Percentiles rank a stretch among this genome's conserved stretches.
These are phyloP conservation scores for Xylaria sp. DNA, from an alignment of 2,329 filamentous ascomycete species.

Conservation along the genomic window DNA sequence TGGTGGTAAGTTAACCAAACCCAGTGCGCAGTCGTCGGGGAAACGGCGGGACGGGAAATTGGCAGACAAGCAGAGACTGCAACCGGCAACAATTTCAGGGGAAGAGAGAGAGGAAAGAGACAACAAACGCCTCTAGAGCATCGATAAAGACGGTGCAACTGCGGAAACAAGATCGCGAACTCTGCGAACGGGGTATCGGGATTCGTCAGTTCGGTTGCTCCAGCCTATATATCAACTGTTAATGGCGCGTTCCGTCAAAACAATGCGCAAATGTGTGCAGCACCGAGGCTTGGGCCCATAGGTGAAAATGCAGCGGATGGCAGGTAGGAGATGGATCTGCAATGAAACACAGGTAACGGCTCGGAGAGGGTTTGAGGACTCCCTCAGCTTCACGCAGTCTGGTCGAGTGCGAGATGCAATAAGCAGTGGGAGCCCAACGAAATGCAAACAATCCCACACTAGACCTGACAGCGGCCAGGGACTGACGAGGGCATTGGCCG, in stretches of 20 bases:
- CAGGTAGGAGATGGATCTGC: conserved; percentile 1
- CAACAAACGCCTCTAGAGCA: conserved; percentile 3
- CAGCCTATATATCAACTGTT: neutral
- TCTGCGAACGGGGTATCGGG: conserved; percentile 4
- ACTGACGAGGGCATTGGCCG: neutral
- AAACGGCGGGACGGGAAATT: neutral
- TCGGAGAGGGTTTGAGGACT: conserved; percentile 7
- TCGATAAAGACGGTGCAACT: conserved; percentile 4
- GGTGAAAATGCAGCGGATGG: conserved; percentile 11
- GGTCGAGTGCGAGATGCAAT: conserved; percentile 17
- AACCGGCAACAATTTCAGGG: conserved; percentile 4
- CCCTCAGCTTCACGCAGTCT: conserved; percentile 14
- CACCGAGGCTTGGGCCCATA: neutral
- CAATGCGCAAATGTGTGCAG: conserved; percentile 5
- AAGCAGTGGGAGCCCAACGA: conserved; percentile 16
- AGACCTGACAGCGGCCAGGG: neutral
- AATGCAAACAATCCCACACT: conserved; percentile 11
- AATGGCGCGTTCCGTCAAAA: neutral
- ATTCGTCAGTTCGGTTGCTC: conserved; percentile 8
- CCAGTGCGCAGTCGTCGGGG: conserved; percentile 3
- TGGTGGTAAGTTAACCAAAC: neutral
- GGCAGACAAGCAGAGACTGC: conserved; percentile 6
- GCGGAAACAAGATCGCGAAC: neutral
- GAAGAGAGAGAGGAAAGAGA: neutral
- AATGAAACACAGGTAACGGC: conserved; percentile 2